Conservation (phyloP, 1,284 basidiomycete genomes). For the Boletus smithii region DNA sequence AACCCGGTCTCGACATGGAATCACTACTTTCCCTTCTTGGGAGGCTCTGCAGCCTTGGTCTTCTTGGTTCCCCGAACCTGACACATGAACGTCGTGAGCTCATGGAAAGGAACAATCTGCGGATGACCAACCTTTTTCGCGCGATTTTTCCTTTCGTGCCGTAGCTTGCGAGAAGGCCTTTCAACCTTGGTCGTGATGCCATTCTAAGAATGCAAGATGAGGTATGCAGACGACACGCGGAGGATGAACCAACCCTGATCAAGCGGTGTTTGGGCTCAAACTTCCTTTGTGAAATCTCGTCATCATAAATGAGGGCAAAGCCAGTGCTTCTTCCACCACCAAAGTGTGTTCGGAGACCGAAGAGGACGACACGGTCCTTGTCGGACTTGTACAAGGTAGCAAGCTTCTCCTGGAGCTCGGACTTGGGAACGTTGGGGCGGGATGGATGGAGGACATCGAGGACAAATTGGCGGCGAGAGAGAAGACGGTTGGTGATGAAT, state of each 20-base stretch:
- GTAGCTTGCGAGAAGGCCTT: slow-evolving; percentile 93
- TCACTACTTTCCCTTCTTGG: slow-evolving; percentile 80
- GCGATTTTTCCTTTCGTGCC: slow-evolving; percentile 99
- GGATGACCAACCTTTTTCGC: slow-evolving; percentile 79
- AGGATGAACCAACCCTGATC: slow-evolving; percentile 70
- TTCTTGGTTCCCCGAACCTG: slow-evolving; percentile 92
- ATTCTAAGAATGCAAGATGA: slow-evolving; percentile 49
- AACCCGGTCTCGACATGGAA: slow-evolving; percentile 14
- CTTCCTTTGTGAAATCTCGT: slow-evolving; percentile 90
- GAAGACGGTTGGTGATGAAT: slow-evolving; percentile 98
- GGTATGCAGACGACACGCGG: slow-evolving; percentile 1
- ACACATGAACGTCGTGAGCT: slow-evolving; percentile 8
- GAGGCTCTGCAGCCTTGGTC: slow-evolving; percentile 83
- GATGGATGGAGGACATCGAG: slow-evolving; percentile 96
- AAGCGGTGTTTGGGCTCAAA: slow-evolving; percentile 98
- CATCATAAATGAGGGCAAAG: slow-evolving; percentile 97
- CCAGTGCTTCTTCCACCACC: slow-evolving; percentile 98
- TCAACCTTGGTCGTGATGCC: slow-evolving; percentile 84
- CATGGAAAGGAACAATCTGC: slow-evolving; percentile 4
- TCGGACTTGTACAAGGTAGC: slow-evolving; percentile 76
- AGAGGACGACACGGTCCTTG: slow-evolving; percentile 74
- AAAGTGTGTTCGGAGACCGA: slow-evolving; percentile 89
- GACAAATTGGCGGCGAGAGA: slow-evolving; percentile 90
- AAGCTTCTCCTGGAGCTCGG: slow-evolving; percentile 92
- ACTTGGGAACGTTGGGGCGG: slow-evolving; percentile 91